These are phyloP conservation scores for Leccinellum luteum DNA, from an alignment of 768 basidiomycete species.

Conservation along the genomic window DNA sequence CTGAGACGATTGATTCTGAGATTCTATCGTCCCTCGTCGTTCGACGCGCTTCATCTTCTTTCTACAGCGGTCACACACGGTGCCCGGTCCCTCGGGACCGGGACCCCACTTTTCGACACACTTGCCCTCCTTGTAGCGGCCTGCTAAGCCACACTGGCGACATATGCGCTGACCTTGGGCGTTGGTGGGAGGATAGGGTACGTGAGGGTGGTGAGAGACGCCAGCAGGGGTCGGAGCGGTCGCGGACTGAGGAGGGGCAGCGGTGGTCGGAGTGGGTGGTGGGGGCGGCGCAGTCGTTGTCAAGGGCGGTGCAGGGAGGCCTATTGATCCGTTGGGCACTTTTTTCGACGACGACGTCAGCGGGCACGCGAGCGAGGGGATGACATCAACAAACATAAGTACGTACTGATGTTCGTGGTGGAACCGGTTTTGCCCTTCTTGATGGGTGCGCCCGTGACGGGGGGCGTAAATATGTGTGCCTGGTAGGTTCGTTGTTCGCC, in stretches of 20 bases:
- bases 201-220: slow-evolving; percentile 8
- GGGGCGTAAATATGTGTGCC: slow-evolving; percentile 71
- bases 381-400: neutral
- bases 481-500: slow-evolving; percentile 48
- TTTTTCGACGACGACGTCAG: slow-evolving; percentile 7
- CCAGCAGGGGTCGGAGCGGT: neutral
- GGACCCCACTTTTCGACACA: slow-evolving; percentile 90
- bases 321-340: slow-evolving; percentile 21
- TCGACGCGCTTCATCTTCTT: slow-evolving; percentile 89
- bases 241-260: slow-evolving; percentile 10
- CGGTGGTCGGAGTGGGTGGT: slow-evolving; percentile 14
- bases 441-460: slow-evolving; percentile 67
- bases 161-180: slow-evolving; percentile 71
- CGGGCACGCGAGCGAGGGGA: slow-evolving; percentile 6
- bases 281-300: slow-evolving; percentile 11
- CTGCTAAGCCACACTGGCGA: slow-evolving; percentile 68
- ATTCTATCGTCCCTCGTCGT: slow-evolving; percentile 63
- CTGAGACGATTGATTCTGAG: slow-evolving; percentile 24
- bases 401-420: slow-evolving; percentile 24
- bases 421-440: slow-evolving; percentile 56
- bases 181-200: slow-evolving; percentile 39
- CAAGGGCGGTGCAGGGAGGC: slow-evolving; percentile 18
- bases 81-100: slow-evolving; percentile 79
- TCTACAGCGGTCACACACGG: slow-evolving; percentile 81
- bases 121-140: slow-evolving; percentile 80